Base-by-base conservation (phyloP, 2,329 filamentous ascomycete genomes). In the Phyllosticta paracitricarpa region DNA sequence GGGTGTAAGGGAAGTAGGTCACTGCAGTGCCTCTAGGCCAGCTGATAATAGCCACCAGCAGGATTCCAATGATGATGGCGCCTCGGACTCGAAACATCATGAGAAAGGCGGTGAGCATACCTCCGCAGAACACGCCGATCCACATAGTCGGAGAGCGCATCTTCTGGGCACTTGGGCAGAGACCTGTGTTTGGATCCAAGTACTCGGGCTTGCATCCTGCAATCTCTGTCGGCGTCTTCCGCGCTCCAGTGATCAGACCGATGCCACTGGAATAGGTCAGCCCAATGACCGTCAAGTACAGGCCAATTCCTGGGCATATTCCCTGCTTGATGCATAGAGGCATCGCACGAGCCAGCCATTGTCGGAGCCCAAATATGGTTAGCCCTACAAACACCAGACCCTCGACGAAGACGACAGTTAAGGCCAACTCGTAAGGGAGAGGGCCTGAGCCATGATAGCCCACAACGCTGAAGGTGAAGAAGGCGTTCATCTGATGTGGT, bases 51-150 rank as follows among this genome's bases (percentile, higher is more conserved):
- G 87, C 91, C 61, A 95, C 90, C 26, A 95, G 82, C 26, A 92
- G 72, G 65, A 95, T 94, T 48, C 91, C 91, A 40, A 84, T 82
- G 68, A 95, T 91, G 68, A 96, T 88, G 61, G 91, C 91, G 62
- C 90, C 90, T 76, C 93, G 93, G 73, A 95, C 84, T 22, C 89
- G 86, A 73, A 91, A 95, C 78, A 92, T 83, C 86, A 93, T 89
- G 59, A 95, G 77, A 65, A 94, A 77, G 33, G 87, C 86, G 0
- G 90, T 95, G 56, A 95, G 76, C 65, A 95, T 81, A 63, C 90
- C 89, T 53, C 90, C 89, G 66, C 88, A 89, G 78, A 95, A 94
- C 67, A 95, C 91, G 48, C 90, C 91, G 58, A 95, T 81, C 91
- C 91, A 96, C 83, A 95, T 84, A 25, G 87, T 84, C 1, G 90